Percentiles rank a stretch among this genome's conserved stretches.
Conservation (phyloP, 202 grass and related monocot genomes). For the Musa balbisiana region DNA sequence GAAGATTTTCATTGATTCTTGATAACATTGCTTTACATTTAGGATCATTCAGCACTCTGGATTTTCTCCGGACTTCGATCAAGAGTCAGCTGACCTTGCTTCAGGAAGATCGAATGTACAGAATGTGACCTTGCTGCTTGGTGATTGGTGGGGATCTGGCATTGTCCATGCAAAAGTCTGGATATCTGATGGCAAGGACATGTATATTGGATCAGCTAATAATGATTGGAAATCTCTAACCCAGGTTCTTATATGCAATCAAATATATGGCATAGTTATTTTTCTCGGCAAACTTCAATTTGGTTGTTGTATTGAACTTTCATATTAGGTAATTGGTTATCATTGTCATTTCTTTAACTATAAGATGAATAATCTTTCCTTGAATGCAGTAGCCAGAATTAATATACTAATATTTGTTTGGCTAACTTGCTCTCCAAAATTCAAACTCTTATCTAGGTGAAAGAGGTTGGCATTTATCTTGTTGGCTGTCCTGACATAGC, state of each 20-base stretch:
- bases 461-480: constrained; percentile 86
- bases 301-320: too few species aligned
- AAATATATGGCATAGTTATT: background rate
- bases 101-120: constrained; percentile 77
- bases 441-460: constrained; percentile 43
- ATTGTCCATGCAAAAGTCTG: constrained; percentile 88
- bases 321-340: too few species aligned
- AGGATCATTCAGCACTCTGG: constrained; percentile 90
- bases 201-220: constrained; percentile 90
- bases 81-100: constrained; percentile 75
- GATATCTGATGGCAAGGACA: constrained; percentile 76
- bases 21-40: constrained; percentile 19
- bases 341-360: too few species aligned
- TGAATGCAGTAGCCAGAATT: too few species aligned
- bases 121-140: constrained; percentile 68
- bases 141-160: constrained; percentile 80
- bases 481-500: constrained; percentile 54
- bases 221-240: constrained; percentile 98
- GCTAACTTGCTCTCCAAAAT: background rate
- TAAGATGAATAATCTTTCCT: too few species aligned
- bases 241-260: constrained; percentile 42
- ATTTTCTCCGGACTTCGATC: constrained; percentile 64
- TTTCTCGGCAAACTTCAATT: background rate
- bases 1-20: background rate
- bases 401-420: too few species aligned